Evolutionary conservation across 2,329 filamentous ascomycete species (phyloP), one percentile per base, ranked within the genome.

Genomic region (Emergomyces africanus): DNA sequence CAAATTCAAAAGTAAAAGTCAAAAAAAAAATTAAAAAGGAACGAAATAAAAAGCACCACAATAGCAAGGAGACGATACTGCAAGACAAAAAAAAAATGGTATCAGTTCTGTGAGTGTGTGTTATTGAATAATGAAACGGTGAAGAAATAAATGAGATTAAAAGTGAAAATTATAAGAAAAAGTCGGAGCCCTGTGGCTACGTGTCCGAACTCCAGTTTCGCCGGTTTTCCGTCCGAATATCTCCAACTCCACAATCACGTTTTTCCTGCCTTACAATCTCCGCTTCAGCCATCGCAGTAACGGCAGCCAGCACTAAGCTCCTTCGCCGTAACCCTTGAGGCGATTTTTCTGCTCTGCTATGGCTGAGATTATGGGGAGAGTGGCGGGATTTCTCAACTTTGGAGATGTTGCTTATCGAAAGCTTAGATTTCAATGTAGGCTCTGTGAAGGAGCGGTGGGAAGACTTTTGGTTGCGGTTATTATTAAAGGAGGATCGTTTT

Each of bases 271-370:
- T 33, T 23, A 30, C 37, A 14, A 54, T 48, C 49, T 63, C 63
- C 30, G 57, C 60, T 57, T 63, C 62, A 12, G 61, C 57, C 14
- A 61, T 62, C 8, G 63, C 63, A 0, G 62, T 58, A 15, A 64
- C 62, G n/a, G 63, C 63, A 30, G 62, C 63, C 14, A 64, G 50
- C 2, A 64, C 60, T 15, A 64, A 39, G 30, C 63, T 64, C 57
- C 58, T 62, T 33, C 63, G 59, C 10, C 63, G 62, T 20, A 64
- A 59, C 4, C 60, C 61, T 18, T 41, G 59, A 3, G 58, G 53
- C 15, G 51, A 57, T 50, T 54, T 54, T 23, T 23, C 51, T 10
- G 20, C 46, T 42, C 54, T 49, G 28, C 20, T 54, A 33, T 50
- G 49, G 20, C 57, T 44, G 42, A 46, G 49, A 39, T 25, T 56